Conservation (phyloP, 495 filamentous ascomycete species). For the Penicillium riverlandense region DNA sequence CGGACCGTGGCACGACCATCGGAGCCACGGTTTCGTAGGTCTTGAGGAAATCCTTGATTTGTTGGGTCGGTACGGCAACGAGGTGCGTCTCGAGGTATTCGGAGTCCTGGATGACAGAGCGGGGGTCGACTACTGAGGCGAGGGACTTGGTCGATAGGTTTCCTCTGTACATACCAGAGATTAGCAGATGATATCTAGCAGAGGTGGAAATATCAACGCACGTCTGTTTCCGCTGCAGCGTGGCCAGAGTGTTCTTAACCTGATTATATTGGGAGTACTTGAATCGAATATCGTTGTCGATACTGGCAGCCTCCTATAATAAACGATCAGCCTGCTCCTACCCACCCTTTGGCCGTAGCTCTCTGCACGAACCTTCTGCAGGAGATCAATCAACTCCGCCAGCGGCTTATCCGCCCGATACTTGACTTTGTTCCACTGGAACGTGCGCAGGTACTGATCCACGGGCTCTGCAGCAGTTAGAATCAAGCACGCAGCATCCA, state of each 20-base stretch:
- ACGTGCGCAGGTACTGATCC: conserved; percentile 83
- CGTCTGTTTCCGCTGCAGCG: conserved; percentile 83
- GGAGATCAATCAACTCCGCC: conserved; percentile 71
- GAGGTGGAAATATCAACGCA: conserved; percentile 23
- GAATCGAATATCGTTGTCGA: conserved; percentile 88
- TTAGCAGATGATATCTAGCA: too few relatives aligned
- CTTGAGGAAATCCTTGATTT: conserved; percentile 79
- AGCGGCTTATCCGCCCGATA: conserved; percentile 88
- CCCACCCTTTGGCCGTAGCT: too few relatives aligned
- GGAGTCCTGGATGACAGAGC: conserved; percentile 72
- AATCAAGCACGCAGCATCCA: neutral
- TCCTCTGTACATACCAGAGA: conserved; percentile 46
- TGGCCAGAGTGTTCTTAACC: conserved; percentile 70
- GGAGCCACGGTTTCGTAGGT: conserved; percentile 80
- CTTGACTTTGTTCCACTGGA: conserved; percentile 94
- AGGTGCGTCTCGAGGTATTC: conserved; percentile 97
- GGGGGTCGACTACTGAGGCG: conserved; percentile 74
- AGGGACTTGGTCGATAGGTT: conserved; percentile 94
- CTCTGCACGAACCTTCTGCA: conserved; percentile 63
- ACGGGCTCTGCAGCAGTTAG: conserved; percentile 62
- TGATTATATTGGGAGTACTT: conserved; percentile 92
- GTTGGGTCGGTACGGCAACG: conserved; percentile 70
- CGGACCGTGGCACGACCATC: conserved; percentile 86
- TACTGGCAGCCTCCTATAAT: conserved; percentile 67
- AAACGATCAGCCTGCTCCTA: neutral